These are phyloP conservation scores for Phytopythium mirpurense DNA, from an alignment of 352 stramenopile genomes.

Conservation along the genomic window DNA sequence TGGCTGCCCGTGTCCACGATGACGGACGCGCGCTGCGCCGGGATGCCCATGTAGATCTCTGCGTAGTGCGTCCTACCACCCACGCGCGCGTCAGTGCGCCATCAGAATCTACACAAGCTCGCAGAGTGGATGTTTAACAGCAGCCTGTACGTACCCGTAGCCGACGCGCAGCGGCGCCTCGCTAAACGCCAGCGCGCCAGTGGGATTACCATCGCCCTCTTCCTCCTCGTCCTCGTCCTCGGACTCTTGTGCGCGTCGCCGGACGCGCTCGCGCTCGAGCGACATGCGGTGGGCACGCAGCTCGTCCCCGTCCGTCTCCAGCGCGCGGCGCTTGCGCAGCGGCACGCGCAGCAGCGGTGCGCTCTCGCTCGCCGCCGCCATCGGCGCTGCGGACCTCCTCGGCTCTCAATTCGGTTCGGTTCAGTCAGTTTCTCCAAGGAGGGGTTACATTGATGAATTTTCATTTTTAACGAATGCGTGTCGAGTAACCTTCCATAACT, in stretches of 20 bases:
- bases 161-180: constrained; percentile 65
- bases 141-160: constrained; percentile 61
- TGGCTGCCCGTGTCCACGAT: constrained; percentile 84
- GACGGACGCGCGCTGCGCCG: constrained; percentile 75
- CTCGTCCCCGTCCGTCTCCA: constrained; percentile 1
- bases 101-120: no score
- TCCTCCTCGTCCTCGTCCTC: constrained; percentile 10
- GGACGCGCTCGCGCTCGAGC: constrained; percentile 42
- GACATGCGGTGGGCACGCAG: constrained; percentile 9
- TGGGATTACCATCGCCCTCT: constrained; percentile 5
- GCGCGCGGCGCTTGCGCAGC: constrained; percentile 16
- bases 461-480: no score
- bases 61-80: constrained; percentile 69
- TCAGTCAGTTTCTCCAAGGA: no score
- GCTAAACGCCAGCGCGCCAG: constrained; percentile 39
- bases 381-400: background rate
- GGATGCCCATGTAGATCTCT: constrained; percentile 76
- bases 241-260: constrained; percentile 24
- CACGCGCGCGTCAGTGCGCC: constrained; percentile 8
- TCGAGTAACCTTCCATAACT: no score
- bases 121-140: no score
- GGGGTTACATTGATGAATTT: background rate
- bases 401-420: no score
- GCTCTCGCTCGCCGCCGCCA: background rate
- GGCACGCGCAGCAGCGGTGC: constrained; percentile 21